These are phyloP conservation scores for Aspergillus japonicus DNA, from an alignment of 2,329 filamentous ascomycete genomes.

Conservation along the genomic window DNA sequence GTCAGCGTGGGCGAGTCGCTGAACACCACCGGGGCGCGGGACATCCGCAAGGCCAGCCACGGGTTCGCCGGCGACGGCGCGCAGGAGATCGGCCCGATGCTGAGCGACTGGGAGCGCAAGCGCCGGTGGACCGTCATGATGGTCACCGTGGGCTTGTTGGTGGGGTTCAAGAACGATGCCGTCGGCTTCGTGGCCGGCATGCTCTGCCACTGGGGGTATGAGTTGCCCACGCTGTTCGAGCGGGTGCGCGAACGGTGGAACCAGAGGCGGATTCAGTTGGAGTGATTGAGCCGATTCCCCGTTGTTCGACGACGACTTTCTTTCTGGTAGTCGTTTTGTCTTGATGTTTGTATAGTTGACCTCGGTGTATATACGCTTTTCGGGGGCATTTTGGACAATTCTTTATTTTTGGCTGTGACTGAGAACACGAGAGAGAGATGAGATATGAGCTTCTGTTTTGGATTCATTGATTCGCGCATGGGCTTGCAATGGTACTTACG, in stretches of 20 bases:
- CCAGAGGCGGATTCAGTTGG: constrained; percentile 32
- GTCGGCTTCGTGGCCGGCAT: constrained; percentile 82
- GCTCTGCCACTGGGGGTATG: constrained; percentile 71
- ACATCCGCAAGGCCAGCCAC: constrained; percentile 46
- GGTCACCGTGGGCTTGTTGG: constrained; percentile 74
- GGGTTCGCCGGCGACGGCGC: constrained; percentile 25
- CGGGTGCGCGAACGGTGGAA: constrained; percentile 26
- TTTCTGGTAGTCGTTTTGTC: too few species aligned
- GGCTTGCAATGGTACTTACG: background rate
- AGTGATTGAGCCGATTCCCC: background rate
- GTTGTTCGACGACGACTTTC: too few species aligned
- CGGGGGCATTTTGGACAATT: background rate
- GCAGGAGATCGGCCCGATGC: constrained; percentile 28
- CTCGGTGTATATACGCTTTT: background rate
- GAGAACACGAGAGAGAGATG: background rate
- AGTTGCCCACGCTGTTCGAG: constrained; percentile 34
- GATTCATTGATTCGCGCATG: background rate
- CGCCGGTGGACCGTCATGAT: constrained; percentile 88
- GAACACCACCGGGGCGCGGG: constrained; percentile 68
- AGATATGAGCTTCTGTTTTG: background rate
- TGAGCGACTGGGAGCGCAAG: constrained; percentile 66
- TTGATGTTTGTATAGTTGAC: background rate
- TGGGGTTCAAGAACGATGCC: constrained; percentile 88
- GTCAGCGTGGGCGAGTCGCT: constrained; percentile 80
- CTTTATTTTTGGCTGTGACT: background rate